Base-by-base conservation (phyloP, 768 basidiomycete genomes). In the Pleurotus cornucopiae region DNA sequence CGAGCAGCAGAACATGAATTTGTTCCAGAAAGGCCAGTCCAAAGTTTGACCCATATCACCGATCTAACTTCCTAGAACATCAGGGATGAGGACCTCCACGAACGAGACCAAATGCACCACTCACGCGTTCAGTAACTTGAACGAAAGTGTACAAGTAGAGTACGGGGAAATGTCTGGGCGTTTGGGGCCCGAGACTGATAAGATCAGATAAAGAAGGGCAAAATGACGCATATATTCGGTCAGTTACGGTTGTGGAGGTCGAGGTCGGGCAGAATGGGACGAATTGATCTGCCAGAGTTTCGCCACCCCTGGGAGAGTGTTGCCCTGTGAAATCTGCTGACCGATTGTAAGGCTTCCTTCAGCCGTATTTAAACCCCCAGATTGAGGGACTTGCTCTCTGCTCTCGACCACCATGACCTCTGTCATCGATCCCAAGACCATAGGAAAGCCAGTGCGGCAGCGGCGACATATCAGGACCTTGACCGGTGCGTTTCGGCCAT, bases 391-490 rank as follows among this genome's bases (percentile, higher is more conserved):
- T 9, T 14, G 16, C 23, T 20, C 55, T 47, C 43, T 56, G 55
- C 47, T 57, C 47, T 59, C 58, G 54, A 46, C 58, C 48, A 66
- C 66, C 63, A 87, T 87, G 85, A 85, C 85, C 58, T 84, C 84
- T 58, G 76, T 78, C 46, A 77, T 87, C 64, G 87, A 89, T 66
- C 76, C 83, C 30, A 73, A 81, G 61, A 71, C 78, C 21, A 88
- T 89, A 44, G 87, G 87, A n/a, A 81, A 71, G 64, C 78, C 82
- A n/a, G 71, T 68, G 37, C 73, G 79, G 38, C 75, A 81, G 20
- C 78, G 85, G 58, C 78, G 82, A 58, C 88, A 89, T 72, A 84
- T 86, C 52, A 79, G 88, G 46, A 81, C 86, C 20, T 72, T 87
- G 52, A 88, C 85, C 11, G 81, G 86, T 85, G n/a, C 5, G 60